Conservation (phyloP, 2,329 filamentous ascomycete species). For the Aspergillus thermomutatus region DNA sequence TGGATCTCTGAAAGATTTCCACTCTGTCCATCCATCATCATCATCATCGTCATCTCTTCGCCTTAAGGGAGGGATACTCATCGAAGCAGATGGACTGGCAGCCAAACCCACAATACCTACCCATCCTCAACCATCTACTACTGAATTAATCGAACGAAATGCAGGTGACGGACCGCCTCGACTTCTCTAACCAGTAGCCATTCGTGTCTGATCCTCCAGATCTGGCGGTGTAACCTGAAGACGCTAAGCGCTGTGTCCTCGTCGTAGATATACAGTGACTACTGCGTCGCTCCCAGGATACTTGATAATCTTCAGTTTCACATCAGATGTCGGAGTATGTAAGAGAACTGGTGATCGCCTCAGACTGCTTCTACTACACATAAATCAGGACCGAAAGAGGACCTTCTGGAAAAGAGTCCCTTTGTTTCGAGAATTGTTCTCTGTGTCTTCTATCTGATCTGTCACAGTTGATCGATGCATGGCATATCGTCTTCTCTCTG, state of each 20-base stretch:
- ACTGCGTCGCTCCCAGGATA: neutral
- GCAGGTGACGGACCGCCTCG: neutral
- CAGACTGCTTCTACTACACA: neutral
- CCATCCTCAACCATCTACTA: constrained; percentile 1
- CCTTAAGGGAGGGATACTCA: neutral
- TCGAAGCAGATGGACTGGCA: neutral
- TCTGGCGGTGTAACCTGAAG: constrained; percentile 23
- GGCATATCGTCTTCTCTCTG: constrained; percentile 1
- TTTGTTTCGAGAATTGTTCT: constrained; percentile 1
- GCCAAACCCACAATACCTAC: too few species aligned
- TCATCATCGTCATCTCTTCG: neutral
- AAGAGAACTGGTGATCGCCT: neutral
- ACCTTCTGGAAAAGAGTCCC: neutral
- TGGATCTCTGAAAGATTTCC: neutral
- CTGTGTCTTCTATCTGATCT: constrained; percentile 1
- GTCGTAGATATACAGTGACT: neutral
- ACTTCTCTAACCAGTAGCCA: neutral
- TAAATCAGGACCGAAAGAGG: neutral
- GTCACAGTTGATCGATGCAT: neutral
- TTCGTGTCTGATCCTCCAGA: constrained; percentile 6
- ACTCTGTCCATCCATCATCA: neutral
- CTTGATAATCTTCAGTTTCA: neutral
- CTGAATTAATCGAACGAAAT: constrained; percentile 1
- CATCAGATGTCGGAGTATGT: neutral
- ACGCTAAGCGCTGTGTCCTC: constrained; percentile 6